These are phyloP conservation scores for Phytopythium sindhum DNA, from an alignment of 352 stramenopile genomes.

Conservation along the genomic window DNA sequence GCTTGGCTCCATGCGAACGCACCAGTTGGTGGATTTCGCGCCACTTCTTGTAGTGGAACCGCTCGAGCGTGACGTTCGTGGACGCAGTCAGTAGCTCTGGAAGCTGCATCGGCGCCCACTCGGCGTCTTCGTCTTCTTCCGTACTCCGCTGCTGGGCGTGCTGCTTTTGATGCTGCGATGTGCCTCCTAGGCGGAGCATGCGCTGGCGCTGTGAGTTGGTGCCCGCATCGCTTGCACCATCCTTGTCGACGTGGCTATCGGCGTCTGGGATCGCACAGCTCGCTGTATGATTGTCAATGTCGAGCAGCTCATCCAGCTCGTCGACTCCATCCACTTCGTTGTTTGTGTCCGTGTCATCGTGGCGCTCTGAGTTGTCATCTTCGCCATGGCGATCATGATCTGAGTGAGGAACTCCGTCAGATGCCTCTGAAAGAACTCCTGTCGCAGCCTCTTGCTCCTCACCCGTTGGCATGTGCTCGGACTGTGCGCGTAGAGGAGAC, in stretches of 20 bases:
- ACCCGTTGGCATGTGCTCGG: background rate
- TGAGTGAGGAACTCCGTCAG: background rate
- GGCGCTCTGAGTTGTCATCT: background rate
- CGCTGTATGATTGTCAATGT: background rate
- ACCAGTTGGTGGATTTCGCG: constrained; percentile 50
- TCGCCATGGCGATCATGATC: background rate
- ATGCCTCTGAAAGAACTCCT: background rate
- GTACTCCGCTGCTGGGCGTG: constrained; percentile 5
- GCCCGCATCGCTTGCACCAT: background rate
- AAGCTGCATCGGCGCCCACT: constrained; percentile 19
- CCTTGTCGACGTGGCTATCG: background rate
- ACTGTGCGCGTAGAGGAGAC: background rate
- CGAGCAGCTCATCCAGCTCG: background rate
- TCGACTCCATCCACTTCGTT: background rate
- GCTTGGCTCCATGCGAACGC: constrained; percentile 1
- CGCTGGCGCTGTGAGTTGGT: constrained; percentile 1
- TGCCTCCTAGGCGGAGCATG: constrained; percentile 11
- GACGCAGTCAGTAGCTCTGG: constrained; percentile 11
- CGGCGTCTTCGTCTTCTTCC: constrained; percentile 17
- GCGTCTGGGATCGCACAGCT: background rate
- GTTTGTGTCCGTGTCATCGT: background rate
- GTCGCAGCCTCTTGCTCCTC: background rate
- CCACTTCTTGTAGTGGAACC: constrained; percentile 66
- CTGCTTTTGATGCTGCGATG: constrained; percentile 10
- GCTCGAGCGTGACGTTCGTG: constrained; percentile 48